Base-by-base conservation (phyloP, 2,329 filamentous ascomycete species). In the Ceratocystis cacaofunesta region DNA sequence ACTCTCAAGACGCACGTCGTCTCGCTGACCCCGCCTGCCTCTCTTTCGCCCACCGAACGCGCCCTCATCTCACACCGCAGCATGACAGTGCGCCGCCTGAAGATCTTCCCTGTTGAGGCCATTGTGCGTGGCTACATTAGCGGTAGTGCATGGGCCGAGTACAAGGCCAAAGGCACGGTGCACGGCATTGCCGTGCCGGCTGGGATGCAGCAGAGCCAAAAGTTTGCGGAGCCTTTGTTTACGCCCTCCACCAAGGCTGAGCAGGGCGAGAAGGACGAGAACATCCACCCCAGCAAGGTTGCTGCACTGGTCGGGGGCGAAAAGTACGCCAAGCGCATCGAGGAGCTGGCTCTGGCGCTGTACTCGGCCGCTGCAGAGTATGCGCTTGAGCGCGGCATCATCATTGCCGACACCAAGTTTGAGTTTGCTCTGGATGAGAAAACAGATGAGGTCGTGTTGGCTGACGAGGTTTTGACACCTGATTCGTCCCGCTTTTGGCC, bases 91-190 rank as follows among this genome's bases (percentile, higher is more conserved):
- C 84, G 85, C 68, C 84, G 84, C 69, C 80, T 90, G 66, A 82
- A 85, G 70, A 84, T 94, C 69, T 84, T 95, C 67, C 88, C 89
- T 28, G 80, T 95, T 68, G 89, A 92, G 76, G 88, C 85, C 55
- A 92, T 92, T 69, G 70, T 95, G n/a, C 85, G 90, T 66, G 91
- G 91, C 70, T 95, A 95, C 77, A 85, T 96, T 73, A 91, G 91
- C 5, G 91, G 91, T 55, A 88, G 85, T 58, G 90, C 89, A 0
- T 95, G 89, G 87, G 80, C 80, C 48, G 90, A 95, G 77, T 82
- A 94, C 77, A 77, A 83, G 72, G 80, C 82, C 69, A 79, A 76
- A 22, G 88, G 89, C 63, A 95, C 90, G 1, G 87, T 95, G 17
- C 89, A 95, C 75, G 89, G 90, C 25, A 86, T 92, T 69, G 72